Base-by-base conservation (phyloP, 169 alveolate species). In the Miamiensis avidus region DNA sequence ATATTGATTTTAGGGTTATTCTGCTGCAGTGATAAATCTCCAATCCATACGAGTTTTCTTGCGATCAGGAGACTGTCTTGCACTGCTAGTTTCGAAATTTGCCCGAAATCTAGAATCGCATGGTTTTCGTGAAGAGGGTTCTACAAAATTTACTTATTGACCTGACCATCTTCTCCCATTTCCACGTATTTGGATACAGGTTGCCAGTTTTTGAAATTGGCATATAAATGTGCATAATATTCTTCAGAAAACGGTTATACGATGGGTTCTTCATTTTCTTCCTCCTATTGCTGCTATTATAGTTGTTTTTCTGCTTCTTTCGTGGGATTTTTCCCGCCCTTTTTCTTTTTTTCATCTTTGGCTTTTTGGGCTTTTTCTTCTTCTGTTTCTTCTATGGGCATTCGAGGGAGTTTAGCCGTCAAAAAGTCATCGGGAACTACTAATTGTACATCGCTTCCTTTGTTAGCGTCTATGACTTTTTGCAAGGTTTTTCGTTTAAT, bases 341-440 rank as follows among this genome's bases (percentile, higher is more conserved):
- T 34, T n/a, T 79, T 79, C 30, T 79, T 29, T 29, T n/a, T 0
- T 34, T 20, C 25, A 27, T 0, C 30, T 25, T 34, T 25, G 29
- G 75, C n/a, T 29, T 79, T 1, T 64, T 25, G 76, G 11, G 25
- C 28, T 34, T 49, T 79, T 79, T 65, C 65, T 76, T 1, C 34
- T 28, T 34, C 75, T 64, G 30, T 64, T 76, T 32, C 34, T 49
- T 4, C 15, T 28, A 28, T 26, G 1, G 31, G 34, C 84, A 11
- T 4, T 49, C 20, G 4, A 49, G 69, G 69, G 26, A 11, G 26
- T 26, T 65, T 33, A 20, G 65, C 76, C n/a, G 65, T 49, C 31
- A 34, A 0, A 64, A 79, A 79, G 25, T 79, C 84, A 11, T 1
- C 11, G 26, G 84, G 84, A 25, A 79, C 30, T n/a, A 49, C 25